Conservation (phyloP, 768 basidiomycete species). For the Podaxis carcinomalis region DNA sequence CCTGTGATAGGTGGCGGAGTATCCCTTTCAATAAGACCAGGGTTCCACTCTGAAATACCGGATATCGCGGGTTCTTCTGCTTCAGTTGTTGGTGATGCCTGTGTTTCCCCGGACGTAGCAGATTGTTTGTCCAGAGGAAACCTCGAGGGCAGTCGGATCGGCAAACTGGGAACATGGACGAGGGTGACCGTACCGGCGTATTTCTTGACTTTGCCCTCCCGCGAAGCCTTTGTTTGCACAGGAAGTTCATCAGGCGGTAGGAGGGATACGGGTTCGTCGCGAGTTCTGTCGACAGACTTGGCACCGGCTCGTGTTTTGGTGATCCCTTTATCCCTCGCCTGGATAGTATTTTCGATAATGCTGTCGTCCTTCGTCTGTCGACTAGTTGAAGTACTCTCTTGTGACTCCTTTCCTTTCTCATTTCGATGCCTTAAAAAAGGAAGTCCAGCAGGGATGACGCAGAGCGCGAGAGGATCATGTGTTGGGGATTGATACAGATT, state of each 20-base stretch:
- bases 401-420: neutral
- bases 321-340: neutral
- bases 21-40: slow-evolving; percentile 5
- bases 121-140: slow-evolving; percentile 2
- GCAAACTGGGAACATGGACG: slow-evolving; percentile 8
- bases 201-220: neutral
- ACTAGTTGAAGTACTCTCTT: neutral
- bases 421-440: neutral
- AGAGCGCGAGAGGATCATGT: slow-evolving; percentile 51
- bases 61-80: neutral
- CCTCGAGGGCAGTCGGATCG: neutral
- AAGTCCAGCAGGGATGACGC: slow-evolving; percentile 28
- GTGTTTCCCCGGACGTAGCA: neutral
- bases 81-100: neutral
- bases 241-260: neutral
- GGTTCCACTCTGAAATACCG: neutral
- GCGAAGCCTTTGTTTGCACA: neutral
- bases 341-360: neutral
- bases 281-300: neutral
- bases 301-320: neutral
- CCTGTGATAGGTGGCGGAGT: neutral
- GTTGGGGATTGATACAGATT: slow-evolving; percentile 38
- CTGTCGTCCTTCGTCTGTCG: neutral
- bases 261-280: neutral
- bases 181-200: slow-evolving; percentile 5